Base-by-base conservation (phyloP, 1,284 basidiomycete species). In the Meira nashicola region DNA sequence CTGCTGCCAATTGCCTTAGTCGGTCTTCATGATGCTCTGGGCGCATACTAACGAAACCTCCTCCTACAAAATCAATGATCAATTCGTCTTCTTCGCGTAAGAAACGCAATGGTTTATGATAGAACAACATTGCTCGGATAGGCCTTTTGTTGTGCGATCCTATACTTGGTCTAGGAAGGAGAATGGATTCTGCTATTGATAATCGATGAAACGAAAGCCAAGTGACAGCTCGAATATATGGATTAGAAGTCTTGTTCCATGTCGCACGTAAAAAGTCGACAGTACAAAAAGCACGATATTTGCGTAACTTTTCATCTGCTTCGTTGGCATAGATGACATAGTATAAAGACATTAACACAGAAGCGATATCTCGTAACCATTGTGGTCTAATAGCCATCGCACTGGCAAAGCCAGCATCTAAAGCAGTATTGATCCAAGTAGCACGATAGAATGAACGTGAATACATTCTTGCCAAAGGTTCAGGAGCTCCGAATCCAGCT, bases 331-430 rank as follows among this genome's bases (percentile, higher is more conserved):
- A 96, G 33, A 95, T 79, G n/a, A 96, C 87, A 78, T 97, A 98
- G 81, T 97, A 97, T 1, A 83, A 81, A 0, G 89, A 87, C 76
- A 95, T 94, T 37, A 92, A 66, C 38, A 62, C 60, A 62, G 62
- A 76, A 75, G 62, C 67, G 9, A 95, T 81, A 76, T 97, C 92
- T 65, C 88, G 84, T 10, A 96, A 79, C 91, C 91, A 95, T 75
- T 89, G 90, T 0, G 91, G 89, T n/a, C 87, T 86, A 64, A 98
- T 89, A 1, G 86, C 82, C 88, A 94, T 92, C 9, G 94, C 92
- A 0, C 92, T 92, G 0, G 93, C 91, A 74, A 97, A 97, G 1
- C 93, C 94, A 0, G 93, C 92, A 76, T 98, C 94, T n/a, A 97
- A 83, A 0, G 92, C 93, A 8, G 72, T 74, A 43, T 72, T 86